Evolutionary conservation across 331 rosid species (phyloP), one percentile per base, ranked within the genome.

Genomic region (Erythrophleum ivorense): DNA sequence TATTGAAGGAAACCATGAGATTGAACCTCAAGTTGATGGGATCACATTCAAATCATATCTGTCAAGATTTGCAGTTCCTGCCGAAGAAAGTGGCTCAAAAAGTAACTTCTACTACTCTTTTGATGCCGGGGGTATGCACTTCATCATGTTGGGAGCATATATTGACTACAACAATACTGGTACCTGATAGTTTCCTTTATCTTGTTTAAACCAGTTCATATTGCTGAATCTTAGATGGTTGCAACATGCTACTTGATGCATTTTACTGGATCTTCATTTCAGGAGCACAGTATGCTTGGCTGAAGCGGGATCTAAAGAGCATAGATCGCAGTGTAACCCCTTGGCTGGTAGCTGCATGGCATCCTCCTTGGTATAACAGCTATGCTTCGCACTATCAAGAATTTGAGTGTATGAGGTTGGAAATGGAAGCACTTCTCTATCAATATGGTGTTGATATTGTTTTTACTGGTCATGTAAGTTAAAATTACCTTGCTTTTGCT

Each of bases 1-100:
- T 80, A 86, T 92, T 76, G 97, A 92, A 84, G 98, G 98, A 75
- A 95, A 95, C 86, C 98, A 95, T 83, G 98, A 95, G 88, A 95
- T 92, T 85, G 97, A 95, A 83, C 97, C 98, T 81, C 97, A 95
- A 86, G 94, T 79, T 60, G 80, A 85, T 58, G 92, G 95, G 71
- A 87, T 91, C 83, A 85, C 88, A 70, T 95, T 95, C 78, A 18
- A 89, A 82, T 92, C 97, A 55, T 95, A 95, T 84, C 55, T 81
- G 69, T 81, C 97, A 68, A 86, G 97, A 84, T 95, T 92, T 53
- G 89, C 97, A 31, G 97, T 91, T 71, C 97, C 98, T 18, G 86
- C 92, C 1, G 81, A 81, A 71, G 97, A 95, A 79, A 81, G 91
- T 60, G 92, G 92, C 78, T 95, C 98, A 16, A 91, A 86, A 48